These are phyloP conservation scores for Dactylella cylindrospora DNA, from an alignment of 2,329 filamentous ascomycete species.

Conservation along the genomic window DNA sequence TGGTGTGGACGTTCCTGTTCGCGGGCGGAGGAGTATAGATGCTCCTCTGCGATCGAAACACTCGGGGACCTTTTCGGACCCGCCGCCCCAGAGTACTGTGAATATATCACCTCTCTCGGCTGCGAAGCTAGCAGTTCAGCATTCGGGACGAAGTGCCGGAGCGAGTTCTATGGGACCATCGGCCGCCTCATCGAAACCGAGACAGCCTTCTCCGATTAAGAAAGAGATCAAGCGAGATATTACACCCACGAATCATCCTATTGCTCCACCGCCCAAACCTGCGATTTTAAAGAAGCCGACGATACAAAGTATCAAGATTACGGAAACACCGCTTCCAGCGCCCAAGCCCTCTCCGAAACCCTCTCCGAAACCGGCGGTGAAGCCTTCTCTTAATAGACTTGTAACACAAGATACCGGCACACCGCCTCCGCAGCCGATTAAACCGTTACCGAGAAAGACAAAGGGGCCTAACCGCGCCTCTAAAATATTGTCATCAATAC, in stretches of 20 bases:
- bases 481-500: slow-evolving; percentile 11
- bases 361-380: slow-evolving; percentile 17
- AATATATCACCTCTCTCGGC: slow-evolving; percentile 39
- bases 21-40: slow-evolving; percentile 28
- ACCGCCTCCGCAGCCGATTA: slow-evolving; percentile 36
- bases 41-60: slow-evolving; percentile 31
- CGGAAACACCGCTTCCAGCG: slow-evolving; percentile 5
- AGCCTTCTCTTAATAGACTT: slow-evolving; percentile 2
- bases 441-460: slow-evolving; percentile 21
- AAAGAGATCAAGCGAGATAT: slow-evolving; percentile 27
- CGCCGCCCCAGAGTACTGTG: slow-evolving; percentile 24
- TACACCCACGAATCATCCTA: slow-evolving; percentile 3
- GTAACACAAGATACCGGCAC: slow-evolving; percentile 25
- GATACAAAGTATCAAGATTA: slow-evolving; percentile 26
- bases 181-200: neutral
- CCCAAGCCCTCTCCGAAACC: slow-evolving; percentile 13
- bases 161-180: slow-evolving; percentile 9
- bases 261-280: slow-evolving; percentile 30
- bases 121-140: slow-evolving; percentile 39
- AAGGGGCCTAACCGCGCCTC: slow-evolving; percentile 7
- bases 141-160: slow-evolving; percentile 36
- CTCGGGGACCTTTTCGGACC: slow-evolving; percentile 31
- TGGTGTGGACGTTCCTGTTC: slow-evolving; percentile 14
- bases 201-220: slow-evolving; percentile 34
- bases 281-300: slow-evolving; percentile 29